Evolutionary conservation across 148 eudicot species (phyloP).

Genomic region (Bassia scoparia): DNA sequence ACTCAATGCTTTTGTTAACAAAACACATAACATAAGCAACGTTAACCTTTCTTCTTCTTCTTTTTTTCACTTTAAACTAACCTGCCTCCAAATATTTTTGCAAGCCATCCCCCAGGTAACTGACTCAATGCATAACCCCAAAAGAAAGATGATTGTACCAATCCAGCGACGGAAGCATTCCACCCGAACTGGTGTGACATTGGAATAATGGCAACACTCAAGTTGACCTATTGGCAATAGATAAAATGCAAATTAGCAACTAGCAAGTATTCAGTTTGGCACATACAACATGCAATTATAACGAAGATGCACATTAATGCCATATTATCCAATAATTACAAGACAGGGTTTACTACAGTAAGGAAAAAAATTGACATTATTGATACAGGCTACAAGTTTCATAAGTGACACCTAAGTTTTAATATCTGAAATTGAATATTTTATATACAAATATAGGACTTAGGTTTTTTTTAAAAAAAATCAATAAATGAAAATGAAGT

Average conservation of each 20-base stretch:
- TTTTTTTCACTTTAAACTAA: conserved; percentile 33
- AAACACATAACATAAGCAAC: neutral
- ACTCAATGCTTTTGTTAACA: neutral
- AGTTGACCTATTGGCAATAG: conserved; percentile 59
- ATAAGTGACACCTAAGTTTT: too few relatives aligned
- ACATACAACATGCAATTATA: too few relatives aligned
- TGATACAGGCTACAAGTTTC: too few relatives aligned
- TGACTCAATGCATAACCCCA: conserved; percentile 99
- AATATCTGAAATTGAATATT: too few relatives aligned
- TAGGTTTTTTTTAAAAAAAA: too few relatives aligned
- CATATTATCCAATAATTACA: neutral
- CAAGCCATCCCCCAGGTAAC: conserved; percentile 97
- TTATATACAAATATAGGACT: too few relatives aligned
- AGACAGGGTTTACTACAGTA: neutral
- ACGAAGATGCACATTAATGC: neutral
- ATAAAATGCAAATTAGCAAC: conserved; percentile 6
- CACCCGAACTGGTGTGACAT: conserved; percentile 99
- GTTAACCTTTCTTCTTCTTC: neutral
- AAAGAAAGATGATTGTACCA: conserved; percentile 97
- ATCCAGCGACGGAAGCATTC: conserved; percentile 88
- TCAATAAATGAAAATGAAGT: too few relatives aligned
- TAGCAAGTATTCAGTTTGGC: neutral
- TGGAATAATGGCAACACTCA: conserved; percentile 97
- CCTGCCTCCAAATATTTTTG: conserved; percentile 96
- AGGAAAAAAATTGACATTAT: too few relatives aligned